Base-by-base conservation (phyloP, 2,329 filamentous ascomycete species). In the Daldinia sp. region DNA sequence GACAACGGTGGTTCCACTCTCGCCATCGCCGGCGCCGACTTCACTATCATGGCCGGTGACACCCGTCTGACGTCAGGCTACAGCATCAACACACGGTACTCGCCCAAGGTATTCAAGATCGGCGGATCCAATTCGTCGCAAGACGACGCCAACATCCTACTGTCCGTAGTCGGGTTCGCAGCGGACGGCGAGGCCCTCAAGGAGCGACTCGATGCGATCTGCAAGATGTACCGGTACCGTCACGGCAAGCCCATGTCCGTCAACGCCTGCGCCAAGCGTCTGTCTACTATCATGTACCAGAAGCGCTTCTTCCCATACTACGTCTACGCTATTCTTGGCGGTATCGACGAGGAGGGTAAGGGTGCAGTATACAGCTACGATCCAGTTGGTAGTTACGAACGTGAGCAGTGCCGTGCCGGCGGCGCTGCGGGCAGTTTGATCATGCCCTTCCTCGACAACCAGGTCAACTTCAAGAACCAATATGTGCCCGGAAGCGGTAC, bases 301-400 rank as follows among this genome's bases (percentile, higher is more conserved):
- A 98, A 98, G 86, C 93, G 96, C 55, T 99, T 99, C 86, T 99
- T 99, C 86, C 96, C 96, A 23, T 99, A 97, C 88, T 99, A 99
- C 82, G 93, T 97, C 65, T 90, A 95, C 77, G 95, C 95, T 35
- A 98, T 99, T 80, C 86, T 99, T 53, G 96, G 92, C 53, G 96
- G 96, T 20, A 83, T 99, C 69, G 97, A 99, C 76, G 96, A 98
- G 83, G 90, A 98, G 70, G 96, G 96, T 75, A 92, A 90, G 81
- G 97, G 96, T 66, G 95, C 95, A 60, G 87, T 99, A 69, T 99
- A 98, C 87, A 96, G 92, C 72, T 99, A 99, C 84, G 96, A 99
- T 79, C 96, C 96, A 0, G 96, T 99, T 46, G 96, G 96, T 74
- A 97, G 93, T 80, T 99, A 98, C 83, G 96, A 99, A 86, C 87